Conservation (phyloP, 257 asterid species). For the Cruciata laevipes region DNA sequence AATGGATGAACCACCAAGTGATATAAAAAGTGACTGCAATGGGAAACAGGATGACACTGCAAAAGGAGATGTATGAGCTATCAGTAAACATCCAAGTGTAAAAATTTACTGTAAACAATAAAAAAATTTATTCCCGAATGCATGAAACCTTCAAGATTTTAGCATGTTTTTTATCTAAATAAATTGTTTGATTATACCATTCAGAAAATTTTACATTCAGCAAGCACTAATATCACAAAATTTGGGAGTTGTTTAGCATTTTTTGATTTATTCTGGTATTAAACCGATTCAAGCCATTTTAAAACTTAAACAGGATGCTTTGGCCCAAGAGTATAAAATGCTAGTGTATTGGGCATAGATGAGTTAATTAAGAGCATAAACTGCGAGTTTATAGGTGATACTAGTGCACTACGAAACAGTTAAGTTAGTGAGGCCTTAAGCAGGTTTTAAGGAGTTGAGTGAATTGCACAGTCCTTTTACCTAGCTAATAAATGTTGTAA, state of each 20-base stretch:
- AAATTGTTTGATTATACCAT: background rate
- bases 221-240: background rate
- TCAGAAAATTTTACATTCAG: background rate
- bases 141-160: background rate
- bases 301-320: background rate
- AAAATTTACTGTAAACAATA: background rate
- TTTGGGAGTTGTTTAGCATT: background rate
- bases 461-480: background rate
- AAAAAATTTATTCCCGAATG: background rate
- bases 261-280: background rate
- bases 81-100: constrained; percentile 8
- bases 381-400: background rate
- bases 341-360: background rate
- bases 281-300: background rate
- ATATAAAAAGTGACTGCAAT: constrained; percentile 40
- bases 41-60: constrained; percentile 44
- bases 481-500: background rate
- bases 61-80: constrained; percentile 11
- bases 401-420: background rate
- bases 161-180: background rate
- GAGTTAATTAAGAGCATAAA: background rate
- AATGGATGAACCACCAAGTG: constrained; percentile 49
- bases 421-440: background rate
- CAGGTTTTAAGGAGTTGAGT: background rate
- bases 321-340: background rate